These are phyloP conservation scores for Spongispora temasekensis DNA, from an alignment of 1,284 basidiomycete genomes.

Conservation along the genomic window DNA sequence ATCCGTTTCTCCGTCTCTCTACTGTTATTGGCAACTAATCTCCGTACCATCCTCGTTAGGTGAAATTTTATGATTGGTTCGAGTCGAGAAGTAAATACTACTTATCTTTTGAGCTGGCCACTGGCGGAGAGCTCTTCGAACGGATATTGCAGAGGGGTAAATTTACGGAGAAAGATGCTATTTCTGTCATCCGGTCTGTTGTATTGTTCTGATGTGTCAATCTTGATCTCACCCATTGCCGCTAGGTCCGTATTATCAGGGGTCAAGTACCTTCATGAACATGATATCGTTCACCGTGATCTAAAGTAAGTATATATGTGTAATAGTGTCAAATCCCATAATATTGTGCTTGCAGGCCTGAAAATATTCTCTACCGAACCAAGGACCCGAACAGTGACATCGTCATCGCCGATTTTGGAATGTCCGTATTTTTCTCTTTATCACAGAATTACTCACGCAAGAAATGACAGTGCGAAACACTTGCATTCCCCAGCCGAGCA, in stretches of 20 bases:
- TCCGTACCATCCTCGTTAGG: slow-evolving; percentile 44
- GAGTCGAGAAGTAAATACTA: slow-evolving; percentile 92
- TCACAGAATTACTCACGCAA: neutral
- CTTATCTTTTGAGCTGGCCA: slow-evolving; percentile 87
- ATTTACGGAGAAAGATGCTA: slow-evolving; percentile 89
- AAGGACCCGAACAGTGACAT: slow-evolving; percentile 72
- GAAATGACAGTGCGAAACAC: slow-evolving; percentile 72
- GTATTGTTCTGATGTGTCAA: neutral
- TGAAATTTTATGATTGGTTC: slow-evolving; percentile 93
- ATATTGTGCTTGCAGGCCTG: slow-evolving; percentile 67
- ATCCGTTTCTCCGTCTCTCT: neutral
- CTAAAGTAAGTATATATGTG: slow-evolving; percentile 72
- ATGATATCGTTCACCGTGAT: slow-evolving; percentile 92
- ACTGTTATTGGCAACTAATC: neutral
- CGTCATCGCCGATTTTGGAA: slow-evolving; percentile 96
- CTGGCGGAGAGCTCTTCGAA: slow-evolving; percentile 89
- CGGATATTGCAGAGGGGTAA: slow-evolving; percentile 81
- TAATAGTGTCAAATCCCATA: too few relatives aligned
- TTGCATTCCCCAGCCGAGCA: slow-evolving; percentile 78
- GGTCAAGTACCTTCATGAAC: slow-evolving; percentile 80
- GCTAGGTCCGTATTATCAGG: slow-evolving; percentile 74
- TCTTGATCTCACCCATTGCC: slow-evolving; percentile 2
- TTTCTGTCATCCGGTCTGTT: slow-evolving; percentile 60
- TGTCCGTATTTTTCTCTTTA: slow-evolving; percentile 48
- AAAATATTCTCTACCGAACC: slow-evolving; percentile 92